phyloP scores from a whole-genome alignment of 2,329 filamentous ascomycete genomes.

The Fusarium papillatum region DNA sequence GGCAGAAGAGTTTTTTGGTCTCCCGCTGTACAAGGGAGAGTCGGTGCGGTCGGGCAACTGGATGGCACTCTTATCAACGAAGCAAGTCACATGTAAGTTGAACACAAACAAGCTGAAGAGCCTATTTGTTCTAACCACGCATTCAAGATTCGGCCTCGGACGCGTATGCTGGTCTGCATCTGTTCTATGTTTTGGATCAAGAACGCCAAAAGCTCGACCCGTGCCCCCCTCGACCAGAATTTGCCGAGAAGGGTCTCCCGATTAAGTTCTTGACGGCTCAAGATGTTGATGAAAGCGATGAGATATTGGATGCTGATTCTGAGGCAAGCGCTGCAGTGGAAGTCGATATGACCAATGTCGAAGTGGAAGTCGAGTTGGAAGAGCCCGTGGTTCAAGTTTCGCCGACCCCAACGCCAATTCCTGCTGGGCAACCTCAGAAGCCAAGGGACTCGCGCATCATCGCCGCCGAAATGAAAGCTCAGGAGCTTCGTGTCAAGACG shows the following conservation, averaged over 20 bases:
- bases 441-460: constrained; percentile 55
- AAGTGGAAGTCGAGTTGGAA: constrained; percentile 12
- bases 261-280: constrained; percentile 64
- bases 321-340: constrained; percentile 43
- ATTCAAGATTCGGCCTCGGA: constrained; percentile 81
- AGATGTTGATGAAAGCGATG: constrained; percentile 48
- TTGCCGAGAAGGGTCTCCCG: constrained; percentile 75
- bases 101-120: not conserved
- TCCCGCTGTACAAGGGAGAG: constrained; percentile 82
- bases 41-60: constrained; percentile 82
- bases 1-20: constrained; percentile 76
- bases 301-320: constrained; percentile 45
- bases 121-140: constrained; percentile 8
- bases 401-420: constrained; percentile 1
- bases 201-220: constrained; percentile 77
- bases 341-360: constrained; percentile 41
- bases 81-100: constrained; percentile 78
- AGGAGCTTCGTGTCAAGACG: constrained; percentile 51
- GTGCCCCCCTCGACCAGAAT: constrained; percentile 77
- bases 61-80: constrained; percentile 70
- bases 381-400: not conserved
- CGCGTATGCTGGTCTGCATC: constrained; percentile 82
- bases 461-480: constrained; percentile 57
- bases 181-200: constrained; percentile 80
- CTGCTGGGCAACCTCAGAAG: not conserved